Evolutionary conservation across 257 asterid species (phyloP), one percentile per base, ranked within the genome.

Genomic region (Gynochthodes officinalis): DNA sequence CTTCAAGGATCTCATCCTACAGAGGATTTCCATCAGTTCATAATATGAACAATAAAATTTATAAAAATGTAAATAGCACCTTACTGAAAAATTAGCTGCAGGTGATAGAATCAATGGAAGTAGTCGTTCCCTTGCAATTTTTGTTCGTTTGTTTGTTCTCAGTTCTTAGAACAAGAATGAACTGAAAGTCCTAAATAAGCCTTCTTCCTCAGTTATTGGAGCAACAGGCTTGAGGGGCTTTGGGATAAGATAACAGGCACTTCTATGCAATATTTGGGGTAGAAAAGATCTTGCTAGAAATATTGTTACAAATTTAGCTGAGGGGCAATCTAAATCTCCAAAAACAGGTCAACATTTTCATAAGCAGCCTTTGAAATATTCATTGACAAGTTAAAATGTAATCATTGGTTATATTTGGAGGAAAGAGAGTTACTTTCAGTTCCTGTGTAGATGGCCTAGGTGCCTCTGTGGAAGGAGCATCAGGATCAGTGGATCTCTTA

Each of bases 1-100:
- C 93, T 73, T 94, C 99, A 35, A 94, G 95, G 76, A 94, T 94
- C 82, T 91, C 99, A 72, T 94, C 97, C 96, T 92, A 77, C 75
- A 75, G 18, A 35, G 49, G 35, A 40, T 25, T 32, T 50, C 33
- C n/a, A 50, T 69, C 49, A 69, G 63, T 32, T 68, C 19, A n/a
- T 4, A 52, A 37, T 5, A 6, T 50, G 21, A 15, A 5, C 2
- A 4, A 15, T 44, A 4, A 4, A 25, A 9, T 66, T 2, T 3
- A 32, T 5, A 9, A 49, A 68, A 1, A n/a, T 50, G 42, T 25
- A 46, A 9, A 18, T 12, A 32, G 43, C 1, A 54, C 15, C n/a
- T 49, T 35, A 46, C 7, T 2, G 14, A 44, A n/a, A 14, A 4
- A 30, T 0, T 1, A 8, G 9, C 18, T 4, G 18, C 10, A 7